Conservation (phyloP, 2,329 filamentous ascomycete species). For the Pseudocercospora cruenta region DNA sequence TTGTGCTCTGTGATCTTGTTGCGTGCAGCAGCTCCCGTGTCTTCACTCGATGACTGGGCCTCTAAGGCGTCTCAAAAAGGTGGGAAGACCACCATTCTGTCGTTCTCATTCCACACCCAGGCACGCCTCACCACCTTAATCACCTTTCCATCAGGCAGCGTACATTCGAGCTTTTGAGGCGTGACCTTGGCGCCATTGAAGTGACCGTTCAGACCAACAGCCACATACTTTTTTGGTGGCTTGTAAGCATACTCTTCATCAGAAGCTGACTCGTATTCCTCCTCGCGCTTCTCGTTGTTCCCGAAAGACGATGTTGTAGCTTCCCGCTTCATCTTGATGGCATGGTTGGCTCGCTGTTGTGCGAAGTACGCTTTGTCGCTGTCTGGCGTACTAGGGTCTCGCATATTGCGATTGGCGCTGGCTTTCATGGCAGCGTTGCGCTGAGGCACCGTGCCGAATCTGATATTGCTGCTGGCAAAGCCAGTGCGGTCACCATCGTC, state of each 20-base stretch:
- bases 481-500: background rate
- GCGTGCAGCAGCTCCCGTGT: too few species aligned
- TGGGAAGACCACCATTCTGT: constrained; percentile 6
- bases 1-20: too few species aligned
- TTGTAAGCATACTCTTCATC: too few species aligned
- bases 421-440: background rate
- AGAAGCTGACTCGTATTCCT: too few species aligned
- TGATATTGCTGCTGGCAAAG: too few species aligned
- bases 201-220: background rate
- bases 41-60: too few species aligned
- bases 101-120: constrained; percentile 12
- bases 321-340: background rate
- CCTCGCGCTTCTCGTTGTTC: too few species aligned
- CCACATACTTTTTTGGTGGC: background rate
- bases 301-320: too few species aligned
- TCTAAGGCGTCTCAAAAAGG: background rate
- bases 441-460: too few species aligned
- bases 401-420: background rate
- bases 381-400: background rate
- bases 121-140: background rate
- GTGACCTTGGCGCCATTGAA: background rate
- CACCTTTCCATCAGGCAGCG: background rate
- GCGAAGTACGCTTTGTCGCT: background rate
- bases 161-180: background rate
- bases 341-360: background rate